Evolutionary conservation across 2,329 filamentous ascomycete genomes (phyloP).

Genomic region (Claviceps citrina): DNA sequence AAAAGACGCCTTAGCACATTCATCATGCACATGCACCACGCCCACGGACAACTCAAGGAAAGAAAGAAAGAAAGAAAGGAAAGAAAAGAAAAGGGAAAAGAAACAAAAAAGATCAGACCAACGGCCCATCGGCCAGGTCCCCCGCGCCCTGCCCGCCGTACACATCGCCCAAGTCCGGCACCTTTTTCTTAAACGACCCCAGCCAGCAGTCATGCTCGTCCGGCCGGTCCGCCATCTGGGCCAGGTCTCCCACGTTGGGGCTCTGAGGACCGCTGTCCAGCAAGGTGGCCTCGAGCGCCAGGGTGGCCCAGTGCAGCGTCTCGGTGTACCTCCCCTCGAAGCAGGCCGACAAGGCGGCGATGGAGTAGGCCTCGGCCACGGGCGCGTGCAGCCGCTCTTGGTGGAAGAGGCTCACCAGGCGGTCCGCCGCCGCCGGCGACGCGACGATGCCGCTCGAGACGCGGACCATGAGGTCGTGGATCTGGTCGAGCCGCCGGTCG

Average conservation of each 20-base stretch:
- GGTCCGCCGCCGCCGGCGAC: conserved; percentile 23
- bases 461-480: conserved; percentile 7
- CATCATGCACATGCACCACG: too few relatives aligned
- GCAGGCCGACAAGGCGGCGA: conserved; percentile 25
- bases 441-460: conserved; percentile 2
- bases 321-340: conserved; percentile 23
- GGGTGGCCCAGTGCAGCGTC: conserved; percentile 22
- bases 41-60: too few relatives aligned
- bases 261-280: conserved; percentile 5
- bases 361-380: conserved; percentile 21
- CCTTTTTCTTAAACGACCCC: not conserved
- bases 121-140: too few relatives aligned
- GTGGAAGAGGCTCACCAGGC: conserved; percentile 23
- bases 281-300: conserved; percentile 23
- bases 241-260: not conserved
- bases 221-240: too few relatives aligned
- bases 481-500: conserved; percentile 23
- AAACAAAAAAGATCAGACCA: too few relatives aligned
- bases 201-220: too few relatives aligned
- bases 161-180: not conserved
- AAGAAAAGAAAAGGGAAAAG: too few relatives aligned
- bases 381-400: conserved; percentile 23
- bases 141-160: too few relatives aligned
- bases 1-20: too few relatives aligned
- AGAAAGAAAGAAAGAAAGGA: too few relatives aligned